Conservation (phyloP, 2,329 filamentous ascomycete genomes). For the Pseudogymnoascus sp. region DNA sequence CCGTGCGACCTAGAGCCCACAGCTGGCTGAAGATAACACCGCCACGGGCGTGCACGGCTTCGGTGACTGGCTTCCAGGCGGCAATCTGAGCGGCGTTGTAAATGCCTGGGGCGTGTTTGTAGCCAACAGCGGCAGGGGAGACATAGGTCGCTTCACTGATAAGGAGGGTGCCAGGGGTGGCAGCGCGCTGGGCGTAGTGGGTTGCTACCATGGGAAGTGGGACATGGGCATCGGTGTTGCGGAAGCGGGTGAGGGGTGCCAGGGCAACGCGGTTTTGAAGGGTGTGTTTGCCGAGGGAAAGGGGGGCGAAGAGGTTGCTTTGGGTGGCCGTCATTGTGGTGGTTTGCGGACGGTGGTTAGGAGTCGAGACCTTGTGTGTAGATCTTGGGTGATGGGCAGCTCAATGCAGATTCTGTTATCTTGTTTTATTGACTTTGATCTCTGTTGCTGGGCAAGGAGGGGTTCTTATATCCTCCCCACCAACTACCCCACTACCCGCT, state of each 20-base stretch:
- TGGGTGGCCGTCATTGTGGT: conserved; percentile 4
- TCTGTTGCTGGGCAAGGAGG: not conserved
- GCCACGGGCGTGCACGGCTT: conserved; percentile 52
- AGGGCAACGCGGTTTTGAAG: conserved; percentile 43
- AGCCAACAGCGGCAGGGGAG: conserved; percentile 38
- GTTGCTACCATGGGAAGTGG: conserved; percentile 37
- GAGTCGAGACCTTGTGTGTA: not conserved
- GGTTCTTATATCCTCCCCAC: not conserved
- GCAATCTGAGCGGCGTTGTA: conserved; percentile 45
- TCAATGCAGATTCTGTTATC: not conserved
- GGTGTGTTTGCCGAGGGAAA: conserved; percentile 33
- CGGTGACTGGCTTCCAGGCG: conserved; percentile 51
- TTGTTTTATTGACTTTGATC: not conserved
- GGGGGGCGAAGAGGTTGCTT: conserved; percentile 33
- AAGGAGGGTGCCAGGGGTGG: conserved; percentile 43
- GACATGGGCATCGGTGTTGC: conserved; percentile 37
- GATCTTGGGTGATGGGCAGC: not conserved
- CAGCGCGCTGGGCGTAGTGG: conserved; percentile 46
- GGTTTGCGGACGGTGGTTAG: not conserved
- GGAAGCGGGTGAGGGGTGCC: conserved; percentile 48
- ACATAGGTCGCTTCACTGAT: conserved; percentile 50
- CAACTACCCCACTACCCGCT: not conserved
- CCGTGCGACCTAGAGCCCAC: conserved; percentile 50
- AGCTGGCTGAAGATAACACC: conserved; percentile 53
- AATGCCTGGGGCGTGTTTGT: conserved; percentile 47